Base-by-base conservation (phyloP, 2,329 filamentous ascomycete species). In the Aspergillus ochraceus region DNA sequence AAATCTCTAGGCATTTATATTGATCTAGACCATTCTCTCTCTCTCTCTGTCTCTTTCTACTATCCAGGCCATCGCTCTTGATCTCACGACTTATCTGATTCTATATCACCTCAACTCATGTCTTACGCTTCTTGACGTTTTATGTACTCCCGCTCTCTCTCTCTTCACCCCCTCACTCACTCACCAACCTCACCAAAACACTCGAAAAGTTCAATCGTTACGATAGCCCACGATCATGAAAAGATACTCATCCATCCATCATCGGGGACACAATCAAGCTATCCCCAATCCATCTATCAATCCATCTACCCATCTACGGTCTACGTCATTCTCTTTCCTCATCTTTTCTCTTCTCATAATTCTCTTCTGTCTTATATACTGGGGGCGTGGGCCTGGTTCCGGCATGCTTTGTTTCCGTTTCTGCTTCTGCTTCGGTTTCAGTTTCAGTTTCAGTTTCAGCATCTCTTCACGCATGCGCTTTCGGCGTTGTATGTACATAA, bases 401-500 rank as follows among this genome's bases (percentile, higher is more conserved):
- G 19, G 30, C 32, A 49, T 56, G 36, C 54, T 51, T 56, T 56
- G 19, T 47, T 29, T 9, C 26, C 8, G 26, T 9, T 29, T 29
- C 26, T 29, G 26, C 26, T 29, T 29, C 26, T 4, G 26, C 5
- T 26, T 9, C 26, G 8, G 5, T 26, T 26, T 26, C 26, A 9
- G 6, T 29, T 29, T 9, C 26, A 9, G 26, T 9, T 8, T 29
- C 26, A 9, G 26, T 9, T 47, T 47, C n/a, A 30, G 24, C 24
- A 24, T 24, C 24, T 24, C 17, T 19, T 53, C 20, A 19, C 29
- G 36, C 51, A 50, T 26, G 55, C 26, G 42, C 42, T 54, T 54
- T 51, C 45, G 57, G 52, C 52, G 52, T 55, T 59, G 57, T 59
- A 55, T 29, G 26, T 29, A 29, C 26, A 29, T 29, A 29, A 29